Evolutionary conservation across 345 rosid genomes (phyloP), one percentile per base, ranked within the genome.

Genomic region (Pelargonium nanum): DNA sequence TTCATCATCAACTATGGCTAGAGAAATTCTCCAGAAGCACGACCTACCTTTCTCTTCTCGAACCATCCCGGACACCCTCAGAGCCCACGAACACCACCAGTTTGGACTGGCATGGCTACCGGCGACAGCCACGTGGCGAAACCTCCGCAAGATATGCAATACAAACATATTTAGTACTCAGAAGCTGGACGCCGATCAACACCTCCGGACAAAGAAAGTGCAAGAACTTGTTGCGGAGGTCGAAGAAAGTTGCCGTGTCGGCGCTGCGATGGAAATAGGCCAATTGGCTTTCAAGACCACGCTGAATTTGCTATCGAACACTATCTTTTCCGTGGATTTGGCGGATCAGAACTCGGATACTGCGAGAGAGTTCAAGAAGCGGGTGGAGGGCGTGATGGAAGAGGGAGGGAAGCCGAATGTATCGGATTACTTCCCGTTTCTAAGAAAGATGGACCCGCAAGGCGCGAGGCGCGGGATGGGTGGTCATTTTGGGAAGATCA

Each of bases 321-420:
- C 74, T 32, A 12, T 85, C 13, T 66, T 79, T 48, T 85, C 88
- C 0, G 21, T 63, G 4, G 81, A 85, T 71, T 56, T 85, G 24
- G 72, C 63, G 28, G 66, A 72, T 65, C 62, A 66, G 17, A 66
- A 61, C 20, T 62, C 75, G 0, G 53, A 58, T 4, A 15, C 21
- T 3, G 59, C 63, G 0, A 4, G 50, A 19, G 66, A 68, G 53
- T 78, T 83, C 66, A 78, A 66, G 62, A 69, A 73, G 65, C 20
- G 34, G 1, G 74, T 74, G 10, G 53, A 34, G 68, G 53, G 65
- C 19, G 53, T 79, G 32, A 61, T 76, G 85, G 72, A 60, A 19
- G 74, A 68, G 40, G 56, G 53, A 0, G 91, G 85, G 26, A 75
- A 70, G 26, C 80, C 77, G 4, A 80, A 82, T 23, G 5, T 67